Evolutionary conservation across 176 grass and related monocot species (phyloP), one percentile per base, ranked within the genome.

Genomic region (Carex cristatella): DNA sequence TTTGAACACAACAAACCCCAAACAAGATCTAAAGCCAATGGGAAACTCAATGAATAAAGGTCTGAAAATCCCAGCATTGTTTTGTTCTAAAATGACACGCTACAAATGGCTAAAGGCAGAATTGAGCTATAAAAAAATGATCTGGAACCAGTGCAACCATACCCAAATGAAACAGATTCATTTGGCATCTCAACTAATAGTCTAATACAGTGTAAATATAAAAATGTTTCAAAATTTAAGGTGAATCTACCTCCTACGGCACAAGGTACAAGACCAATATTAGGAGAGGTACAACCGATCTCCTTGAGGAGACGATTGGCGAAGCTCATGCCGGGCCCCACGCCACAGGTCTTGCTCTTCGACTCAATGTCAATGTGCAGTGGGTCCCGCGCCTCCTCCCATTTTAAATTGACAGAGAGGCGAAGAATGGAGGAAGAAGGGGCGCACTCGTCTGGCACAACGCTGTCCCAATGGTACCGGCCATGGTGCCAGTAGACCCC

Each of bases 321-420:
- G 86, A 98, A 98, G 74, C 73, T 55, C 95, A 94, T 98, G 27
- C 95, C 95, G 9, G 95, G 95, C 11, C 95, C 92, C 5, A 98
- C 69, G 79, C 95, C 92, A 58, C 91, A 92, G 67, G 85, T 88
- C 88, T 97, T 94, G 87, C 74, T 2, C 19, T 79, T 79, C 10
- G 65, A 42, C 83, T 97, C 94, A 75, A 97, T 88, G 88, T 97
- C 94, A 72, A 84, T 81, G 81, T 97, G 94, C 54, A 97, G 88
- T 54, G 94, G 90, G 33, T 89, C 94, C 18, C 76, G 40, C 38
- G 90, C 94, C 44, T 90, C 85, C 68, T 88, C 92, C 94, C 92
- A 97, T 4, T 33, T 23, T 33, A 83, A 87, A 19, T 59, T 40
- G 23, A 90, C 80, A 16, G 94, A 88, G 83, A 97, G 87, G 77